Evolutionary conservation across 768 basidiomycete species (phyloP).

Genomic region (Trametes sanguinea): DNA sequence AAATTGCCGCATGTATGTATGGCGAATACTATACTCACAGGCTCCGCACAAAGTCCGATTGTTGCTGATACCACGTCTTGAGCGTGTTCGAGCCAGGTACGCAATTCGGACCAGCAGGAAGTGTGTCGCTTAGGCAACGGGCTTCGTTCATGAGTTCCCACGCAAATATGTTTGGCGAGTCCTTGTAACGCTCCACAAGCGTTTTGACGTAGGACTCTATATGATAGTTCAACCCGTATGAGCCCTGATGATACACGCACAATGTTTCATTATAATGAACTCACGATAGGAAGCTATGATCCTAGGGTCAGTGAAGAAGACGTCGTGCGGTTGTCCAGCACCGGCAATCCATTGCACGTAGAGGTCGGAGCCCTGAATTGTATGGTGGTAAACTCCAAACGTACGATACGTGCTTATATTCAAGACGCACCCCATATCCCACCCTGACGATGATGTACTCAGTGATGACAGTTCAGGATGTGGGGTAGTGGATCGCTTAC

Average conservation of each 20-base stretch:
- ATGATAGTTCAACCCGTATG: too few relatives aligned
- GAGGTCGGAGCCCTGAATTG: conserved; percentile 37
- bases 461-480: background rate
- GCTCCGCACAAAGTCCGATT: conserved; percentile 51
- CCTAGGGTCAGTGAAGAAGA: conserved; percentile 33
- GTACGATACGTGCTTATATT: too few relatives aligned
- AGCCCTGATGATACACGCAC: too few relatives aligned
- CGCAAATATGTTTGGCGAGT: conserved; percentile 33
- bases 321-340: conserved; percentile 30
- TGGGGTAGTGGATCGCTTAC: conserved; percentile 30
- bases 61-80: conserved; percentile 52
- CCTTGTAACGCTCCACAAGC: conserved; percentile 34
- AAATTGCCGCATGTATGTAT: too few relatives aligned
- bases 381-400: background rate
- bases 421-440: conserved; percentile 51
- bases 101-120: conserved; percentile 51
- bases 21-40: conserved; percentile 39
- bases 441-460: conserved; percentile 39
- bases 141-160: conserved; percentile 57
- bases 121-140: conserved; percentile 50
- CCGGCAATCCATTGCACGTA: conserved; percentile 35
- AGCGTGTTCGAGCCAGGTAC: conserved; percentile 48
- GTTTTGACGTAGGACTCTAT: conserved; percentile 35
- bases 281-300: conserved; percentile 35
- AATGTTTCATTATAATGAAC: background rate